A percentile compares a stretch with the other conserved stretches of the same genome.
Conservation (phyloP, 495 filamentous ascomycete genomes). For the Lasiosphaeria hispida region DNA sequence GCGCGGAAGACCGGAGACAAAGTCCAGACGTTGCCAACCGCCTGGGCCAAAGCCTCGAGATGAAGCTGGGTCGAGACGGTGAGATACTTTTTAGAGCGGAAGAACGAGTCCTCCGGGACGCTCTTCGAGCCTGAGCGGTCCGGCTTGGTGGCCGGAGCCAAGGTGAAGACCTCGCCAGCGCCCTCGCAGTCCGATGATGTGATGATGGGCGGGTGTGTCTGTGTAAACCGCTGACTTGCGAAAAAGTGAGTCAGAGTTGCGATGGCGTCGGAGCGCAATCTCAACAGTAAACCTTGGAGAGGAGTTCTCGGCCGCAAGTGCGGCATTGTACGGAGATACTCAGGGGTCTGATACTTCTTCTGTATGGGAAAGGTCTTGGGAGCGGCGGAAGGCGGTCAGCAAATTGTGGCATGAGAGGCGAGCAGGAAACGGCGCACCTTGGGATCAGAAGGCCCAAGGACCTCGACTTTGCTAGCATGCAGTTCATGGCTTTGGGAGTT, state of each 20-base stretch:
- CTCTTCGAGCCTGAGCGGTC: conserved; percentile 12
- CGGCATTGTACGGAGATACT: conserved; percentile 84
- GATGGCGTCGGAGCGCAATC: conserved; percentile 78
- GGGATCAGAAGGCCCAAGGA: conserved; percentile 75
- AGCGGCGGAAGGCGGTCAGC: conserved; percentile 8
- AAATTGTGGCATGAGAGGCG: neutral
- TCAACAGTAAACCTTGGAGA: conserved; percentile 73
- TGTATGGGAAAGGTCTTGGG: conserved; percentile 81
- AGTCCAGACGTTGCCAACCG: conserved; percentile 89
- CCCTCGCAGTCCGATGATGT: conserved; percentile 98
- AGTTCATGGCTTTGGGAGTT: conserved; percentile 78
- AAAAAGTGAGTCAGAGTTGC: conserved; percentile 73
- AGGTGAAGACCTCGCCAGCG: conserved; percentile 89
- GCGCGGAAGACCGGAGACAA: conserved; percentile 91
- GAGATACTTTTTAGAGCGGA: conserved; percentile 86
- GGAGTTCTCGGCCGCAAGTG: conserved; percentile 86
- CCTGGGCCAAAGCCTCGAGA: conserved; percentile 86
- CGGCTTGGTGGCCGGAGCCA: conserved; percentile 45
- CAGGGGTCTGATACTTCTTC: conserved; percentile 87
- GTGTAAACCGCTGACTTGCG: conserved; percentile 64
- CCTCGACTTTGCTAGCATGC: conserved; percentile 60
- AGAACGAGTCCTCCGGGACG: conserved; percentile 55
- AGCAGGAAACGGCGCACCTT: conserved; percentile 55
- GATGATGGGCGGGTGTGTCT: conserved; percentile 89
- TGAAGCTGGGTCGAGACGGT: conserved; percentile 95